phyloP scores from a whole-genome alignment of 164 flowering plant genomes.

The Dillenia turbinata region DNA sequence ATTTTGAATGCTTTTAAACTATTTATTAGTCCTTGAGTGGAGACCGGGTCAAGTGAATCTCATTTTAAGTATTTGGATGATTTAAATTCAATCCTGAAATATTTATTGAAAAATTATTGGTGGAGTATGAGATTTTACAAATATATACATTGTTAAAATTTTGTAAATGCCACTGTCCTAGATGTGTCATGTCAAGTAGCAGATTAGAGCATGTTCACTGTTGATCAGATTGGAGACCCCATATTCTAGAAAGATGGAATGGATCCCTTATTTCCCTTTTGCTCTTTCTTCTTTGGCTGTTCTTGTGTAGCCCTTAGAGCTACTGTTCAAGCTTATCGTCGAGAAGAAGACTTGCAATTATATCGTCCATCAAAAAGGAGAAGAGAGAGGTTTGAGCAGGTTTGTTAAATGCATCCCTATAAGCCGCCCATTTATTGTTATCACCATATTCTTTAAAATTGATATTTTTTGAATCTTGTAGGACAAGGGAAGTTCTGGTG shows the following conservation, averaged over 20 bases:
- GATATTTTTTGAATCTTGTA: constrained; percentile 20
- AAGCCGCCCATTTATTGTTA: neutral
- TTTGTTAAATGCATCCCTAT: constrained; percentile 18
- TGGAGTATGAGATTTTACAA: neutral
- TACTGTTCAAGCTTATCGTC: constrained; percentile 80
- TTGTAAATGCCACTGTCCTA: no score
- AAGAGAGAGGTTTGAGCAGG: constrained; percentile 87
- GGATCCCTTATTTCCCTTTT: constrained; percentile 1
- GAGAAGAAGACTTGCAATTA: constrained; percentile 67
- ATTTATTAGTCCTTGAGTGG: no score
- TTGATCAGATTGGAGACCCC: no score
- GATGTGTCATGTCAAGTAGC: no score
- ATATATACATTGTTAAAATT: neutral
- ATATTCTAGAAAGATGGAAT: neutral
- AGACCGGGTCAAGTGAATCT: no score
- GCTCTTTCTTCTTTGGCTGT: constrained; percentile 2
- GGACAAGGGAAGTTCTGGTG: constrained; percentile 66
- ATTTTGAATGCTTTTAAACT: no score
- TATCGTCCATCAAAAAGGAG: constrained; percentile 58
- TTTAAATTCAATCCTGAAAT: no score
- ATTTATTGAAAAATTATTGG: no score
- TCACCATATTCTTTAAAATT: neutral
- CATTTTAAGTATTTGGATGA: no score
- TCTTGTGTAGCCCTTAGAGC: constrained; percentile 64
- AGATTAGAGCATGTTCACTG: no score